Evolutionary conservation across 371 early-diverging fungal genomes (phyloP), one percentile per base, ranked within the genome.

Genomic region (Mortierella sp.): DNA sequence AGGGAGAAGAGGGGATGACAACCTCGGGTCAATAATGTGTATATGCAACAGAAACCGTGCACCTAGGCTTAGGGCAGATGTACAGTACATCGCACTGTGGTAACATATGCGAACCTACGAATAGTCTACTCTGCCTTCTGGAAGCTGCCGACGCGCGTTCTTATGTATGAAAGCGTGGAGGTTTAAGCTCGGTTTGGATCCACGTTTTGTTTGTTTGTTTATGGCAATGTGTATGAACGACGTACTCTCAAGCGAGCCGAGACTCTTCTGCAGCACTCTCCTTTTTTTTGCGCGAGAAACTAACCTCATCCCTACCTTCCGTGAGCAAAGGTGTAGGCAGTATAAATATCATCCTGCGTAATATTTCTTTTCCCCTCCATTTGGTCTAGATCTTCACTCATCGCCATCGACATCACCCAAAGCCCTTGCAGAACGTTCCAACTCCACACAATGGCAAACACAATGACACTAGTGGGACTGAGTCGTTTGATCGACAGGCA

Each of bases 401-500:
- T 21, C 4, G n/a, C 9, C 5, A 6, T 15, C 21, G 7, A 34
- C 14, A 34, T 1, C 37, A 11, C 37, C 14, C 28, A 27, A 3
- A 14, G 19, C 27, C 26, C 17, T n/a, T 26, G n/a, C n/a, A n/a
- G n/a, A 24, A 28, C 15, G 9, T 39, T 26, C 34, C 49, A 23
- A 11, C 26, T 32, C 26, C 32, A 52, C 7, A 50, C 21, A 21
- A 55, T 43, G 39, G 6, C 56, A 9, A 46, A 69, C 32, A 56
- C 56, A 11, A 62, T 72, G 58, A 51, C 44, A n/a, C 50, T 66
- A 9, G 63, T 66, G 26, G 73, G 67, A 23, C 51, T 72, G 4
- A 34, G 49, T 14, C 44, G 63, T 12, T 56, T 53, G 27, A 57
- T 72, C 19, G 62, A 72, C 42, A 54, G 27, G 4, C 59, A 58